Percentiles rank a stretch among this genome's conserved stretches.
Evolutionary conservation across 1,284 basidiomycete species (phyloP).

Genomic region (Abortiporus biennis): DNA sequence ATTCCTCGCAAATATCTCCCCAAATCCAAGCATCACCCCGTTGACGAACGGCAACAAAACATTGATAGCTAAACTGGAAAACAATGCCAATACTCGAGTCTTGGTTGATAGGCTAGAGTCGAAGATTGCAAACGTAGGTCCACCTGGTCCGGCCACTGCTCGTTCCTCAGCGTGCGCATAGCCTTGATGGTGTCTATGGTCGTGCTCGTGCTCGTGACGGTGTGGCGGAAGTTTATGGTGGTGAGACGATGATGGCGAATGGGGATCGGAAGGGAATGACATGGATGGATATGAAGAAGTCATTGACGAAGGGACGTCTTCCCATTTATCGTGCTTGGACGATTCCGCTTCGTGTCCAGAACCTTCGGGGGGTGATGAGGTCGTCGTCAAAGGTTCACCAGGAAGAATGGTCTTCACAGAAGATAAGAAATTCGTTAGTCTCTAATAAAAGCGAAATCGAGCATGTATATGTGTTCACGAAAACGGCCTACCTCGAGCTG

Average conservation of each 20-base stretch:
- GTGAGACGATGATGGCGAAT: constrained; percentile 28
- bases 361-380: constrained; percentile 11
- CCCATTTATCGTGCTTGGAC: constrained; percentile 57
- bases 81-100: constrained; percentile 65
- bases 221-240: constrained; percentile 11
- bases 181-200: constrained; percentile 21
- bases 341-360: constrained; percentile 20
- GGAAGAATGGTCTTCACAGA: constrained; percentile 13
- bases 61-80: constrained; percentile 88
- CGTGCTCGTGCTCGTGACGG: constrained; percentile 13
- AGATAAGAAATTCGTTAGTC: not conserved
- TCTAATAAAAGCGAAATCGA: not conserved
- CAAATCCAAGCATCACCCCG: constrained; percentile 97
- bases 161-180: too few species aligned
- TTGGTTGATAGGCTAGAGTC: constrained; percentile 58
- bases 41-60: constrained; percentile 92
- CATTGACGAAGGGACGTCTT: constrained; percentile 55
- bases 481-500: constrained; percentile 20
- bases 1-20: constrained; percentile 94
- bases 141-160: constrained; percentile 16
- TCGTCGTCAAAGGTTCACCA: constrained; percentile 14
- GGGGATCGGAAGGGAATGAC: constrained; percentile 52
- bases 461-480: not conserved
- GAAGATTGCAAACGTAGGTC: constrained; percentile 78
- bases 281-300: constrained; percentile 74